Conservation (phyloP, 441 rosid species). For the Omphalea diandra region DNA sequence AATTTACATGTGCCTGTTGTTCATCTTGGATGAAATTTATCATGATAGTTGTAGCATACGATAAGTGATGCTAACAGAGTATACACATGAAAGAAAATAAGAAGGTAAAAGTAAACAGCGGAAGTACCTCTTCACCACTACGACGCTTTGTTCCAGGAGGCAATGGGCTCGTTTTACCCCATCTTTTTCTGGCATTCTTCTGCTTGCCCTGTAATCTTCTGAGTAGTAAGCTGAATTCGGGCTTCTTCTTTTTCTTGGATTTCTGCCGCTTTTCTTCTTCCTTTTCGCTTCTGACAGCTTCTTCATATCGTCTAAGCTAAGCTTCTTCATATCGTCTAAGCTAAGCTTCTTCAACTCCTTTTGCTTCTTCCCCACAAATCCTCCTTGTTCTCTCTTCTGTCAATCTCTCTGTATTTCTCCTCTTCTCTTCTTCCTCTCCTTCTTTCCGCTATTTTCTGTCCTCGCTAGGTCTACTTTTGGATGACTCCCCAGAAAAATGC, state of each 20-base stretch:
- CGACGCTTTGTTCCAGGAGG: constrained; percentile 78
- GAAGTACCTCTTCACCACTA: constrained; percentile 88
- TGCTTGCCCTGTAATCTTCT: constrained; percentile 59
- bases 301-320: constrained; percentile 72
- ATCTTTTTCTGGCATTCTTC: constrained; percentile 67
- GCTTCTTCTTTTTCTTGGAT: constrained; percentile 70
- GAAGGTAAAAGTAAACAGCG: constrained; percentile 18
- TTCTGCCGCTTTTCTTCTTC: constrained; percentile 84
- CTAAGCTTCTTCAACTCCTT: constrained; percentile 63
- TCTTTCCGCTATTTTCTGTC: constrained; percentile 81
- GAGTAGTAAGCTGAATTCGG: constrained; percentile 53
- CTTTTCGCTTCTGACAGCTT: constrained; percentile 66
- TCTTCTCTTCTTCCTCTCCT: constrained; percentile 73
- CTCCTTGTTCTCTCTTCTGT: constrained; percentile 51
- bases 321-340: too few species aligned
- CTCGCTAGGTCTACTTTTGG: constrained; percentile 56
- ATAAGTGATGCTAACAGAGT: background rate
- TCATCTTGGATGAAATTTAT: background rate
- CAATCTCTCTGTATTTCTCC: constrained; percentile 51
- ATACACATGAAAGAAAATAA: constrained; percentile 4
- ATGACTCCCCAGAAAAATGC: constrained; percentile 42
- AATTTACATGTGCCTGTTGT: background rate
- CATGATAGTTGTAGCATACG: background rate
- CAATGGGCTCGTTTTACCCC: constrained; percentile 55
- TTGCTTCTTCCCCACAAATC: constrained; percentile 38